phyloP scores from a whole-genome alignment of 2,329 filamentous ascomycete species.

The Pseudomassariella vexata region DNA sequence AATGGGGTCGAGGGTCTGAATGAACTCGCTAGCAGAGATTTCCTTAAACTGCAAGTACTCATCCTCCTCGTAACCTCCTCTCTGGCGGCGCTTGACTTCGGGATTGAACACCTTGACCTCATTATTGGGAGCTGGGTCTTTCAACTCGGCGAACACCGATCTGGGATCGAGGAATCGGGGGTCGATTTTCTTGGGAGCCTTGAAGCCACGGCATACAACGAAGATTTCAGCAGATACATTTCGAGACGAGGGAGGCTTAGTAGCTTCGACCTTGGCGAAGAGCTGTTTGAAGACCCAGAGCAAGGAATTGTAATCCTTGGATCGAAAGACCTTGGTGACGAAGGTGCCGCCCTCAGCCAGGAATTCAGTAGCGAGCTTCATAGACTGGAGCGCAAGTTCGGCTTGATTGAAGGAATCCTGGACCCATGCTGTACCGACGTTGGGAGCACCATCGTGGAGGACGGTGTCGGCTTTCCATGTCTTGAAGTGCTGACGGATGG shows the following conservation, averaged over 20 bases:
- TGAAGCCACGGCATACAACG: constrained; percentile 92
- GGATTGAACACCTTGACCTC: constrained; percentile 98
- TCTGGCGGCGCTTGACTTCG: constrained; percentile 93
- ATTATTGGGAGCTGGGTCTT: constrained; percentile 81
- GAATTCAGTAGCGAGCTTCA: constrained; percentile 94
- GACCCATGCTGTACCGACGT: constrained; percentile 96
- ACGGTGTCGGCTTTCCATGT: constrained; percentile 96
- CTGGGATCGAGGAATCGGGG: constrained; percentile 86
- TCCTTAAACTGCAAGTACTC: constrained; percentile 93
- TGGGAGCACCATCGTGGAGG: constrained; percentile 93
- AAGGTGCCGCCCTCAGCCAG: constrained; percentile 84
- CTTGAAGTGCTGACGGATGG: constrained; percentile 83
- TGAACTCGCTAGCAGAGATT: constrained; percentile 82
- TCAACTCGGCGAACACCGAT: constrained; percentile 88
- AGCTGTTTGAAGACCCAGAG: constrained; percentile 98
- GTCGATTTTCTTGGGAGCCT: constrained; percentile 89
- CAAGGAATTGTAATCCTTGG: constrained; percentile 92
- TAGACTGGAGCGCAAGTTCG: constrained; percentile 80
- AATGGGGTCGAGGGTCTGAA: constrained; percentile 89
- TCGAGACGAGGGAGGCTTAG: constrained; percentile 90
- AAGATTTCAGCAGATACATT: constrained; percentile 98
- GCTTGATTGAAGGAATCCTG: constrained; percentile 98
- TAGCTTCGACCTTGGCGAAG: constrained; percentile 92
- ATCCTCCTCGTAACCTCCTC: constrained; percentile 95
- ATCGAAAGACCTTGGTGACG: constrained; percentile 95